Conservation (phyloP, 108 stramenopile genomes). For the Pseudonitzschia pungens region DNA sequence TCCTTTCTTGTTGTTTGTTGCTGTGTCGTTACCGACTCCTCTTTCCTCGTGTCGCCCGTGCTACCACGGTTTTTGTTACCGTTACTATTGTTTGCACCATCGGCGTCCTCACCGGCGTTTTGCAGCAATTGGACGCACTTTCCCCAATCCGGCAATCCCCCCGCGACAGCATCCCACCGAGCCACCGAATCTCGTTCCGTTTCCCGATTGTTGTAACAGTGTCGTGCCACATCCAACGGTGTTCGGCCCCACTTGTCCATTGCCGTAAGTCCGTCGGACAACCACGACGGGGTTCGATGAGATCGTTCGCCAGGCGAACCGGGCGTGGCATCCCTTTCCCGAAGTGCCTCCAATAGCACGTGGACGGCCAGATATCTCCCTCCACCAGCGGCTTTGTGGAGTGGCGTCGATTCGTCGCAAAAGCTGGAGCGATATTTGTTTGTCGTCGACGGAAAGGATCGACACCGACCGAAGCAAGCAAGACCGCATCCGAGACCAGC, state of each 20-base stretch:
- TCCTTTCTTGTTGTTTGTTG: not conserved
- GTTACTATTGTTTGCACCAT: not conserved
- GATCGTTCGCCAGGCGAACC: not conserved
- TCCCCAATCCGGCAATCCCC: conserved; percentile 64
- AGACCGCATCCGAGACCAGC: not conserved
- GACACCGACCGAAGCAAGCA: not conserved
- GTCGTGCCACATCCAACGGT: conserved; percentile 58
- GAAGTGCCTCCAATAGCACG: conserved; percentile 54
- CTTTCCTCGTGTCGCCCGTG: not conserved
- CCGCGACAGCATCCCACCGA: conserved; percentile 84
- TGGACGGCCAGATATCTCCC: conserved; percentile 78
- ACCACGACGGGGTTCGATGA: conserved; percentile 4
- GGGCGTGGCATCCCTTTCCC: conserved; percentile 1
- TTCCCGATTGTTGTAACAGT: conserved; percentile 35
- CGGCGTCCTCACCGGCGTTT: conserved; percentile 11
- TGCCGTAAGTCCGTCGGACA: conserved; percentile 28
- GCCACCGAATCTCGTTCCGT: conserved; percentile 49
- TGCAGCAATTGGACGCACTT: conserved; percentile 53
- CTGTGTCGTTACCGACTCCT: not conserved
- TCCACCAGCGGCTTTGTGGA: conserved; percentile 86
- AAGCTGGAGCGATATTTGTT: conserved; percentile 35
- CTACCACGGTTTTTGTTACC: not conserved
- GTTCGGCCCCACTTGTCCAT: conserved; percentile 34
- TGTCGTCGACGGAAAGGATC: not conserved
- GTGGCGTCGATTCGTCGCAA: conserved; percentile 71